phyloP scores from a whole-genome alignment of 768 basidiomycete genomes.

The Amanita rimosa region DNA sequence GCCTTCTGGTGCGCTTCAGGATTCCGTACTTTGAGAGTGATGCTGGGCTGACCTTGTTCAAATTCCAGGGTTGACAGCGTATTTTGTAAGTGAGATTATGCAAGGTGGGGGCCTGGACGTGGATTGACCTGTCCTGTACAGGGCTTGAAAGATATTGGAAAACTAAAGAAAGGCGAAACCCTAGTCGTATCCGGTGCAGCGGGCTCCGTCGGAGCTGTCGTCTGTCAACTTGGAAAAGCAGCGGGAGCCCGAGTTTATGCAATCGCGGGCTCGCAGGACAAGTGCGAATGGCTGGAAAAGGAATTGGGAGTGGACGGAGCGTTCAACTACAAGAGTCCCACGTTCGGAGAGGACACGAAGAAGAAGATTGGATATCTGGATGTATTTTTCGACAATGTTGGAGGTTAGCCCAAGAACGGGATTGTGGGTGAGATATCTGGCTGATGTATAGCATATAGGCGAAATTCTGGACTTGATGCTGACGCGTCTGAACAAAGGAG shows the following conservation, averaged over 20 bases:
- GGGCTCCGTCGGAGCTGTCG: conserved; percentile 78
- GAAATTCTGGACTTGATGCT: conserved; percentile 76
- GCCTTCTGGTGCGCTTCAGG: conserved; percentile 39
- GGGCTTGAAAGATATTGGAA: conserved; percentile 76
- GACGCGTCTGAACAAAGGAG: conserved; percentile 62
- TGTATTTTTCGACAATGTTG: conserved; percentile 79
- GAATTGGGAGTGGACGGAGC: conserved; percentile 78
- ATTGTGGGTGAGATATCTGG: conserved; percentile 8
- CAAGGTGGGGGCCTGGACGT: no score
- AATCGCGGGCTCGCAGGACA: conserved; percentile 77
- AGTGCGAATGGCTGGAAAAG: conserved; percentile 76
- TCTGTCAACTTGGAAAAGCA: conserved; percentile 75
- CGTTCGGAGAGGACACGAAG: conserved; percentile 66
- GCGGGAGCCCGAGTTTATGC: conserved; percentile 76
- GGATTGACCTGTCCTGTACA: conserved; percentile 15
- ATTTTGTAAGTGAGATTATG: conserved; percentile 47
- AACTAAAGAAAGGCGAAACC: conserved; percentile 75
- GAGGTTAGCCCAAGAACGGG: conserved; percentile 23
- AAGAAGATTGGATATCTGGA: conserved; percentile 72
- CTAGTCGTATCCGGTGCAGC: conserved; percentile 86
- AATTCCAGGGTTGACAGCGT: conserved; percentile 69
- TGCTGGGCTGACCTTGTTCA: background rate
- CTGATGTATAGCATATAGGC: conserved; percentile 24
- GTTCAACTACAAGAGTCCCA: conserved; percentile 77
- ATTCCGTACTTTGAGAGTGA: background rate